phyloP scores from a whole-genome alignment of 208 protist species.

The Leishmania major region DNA sequence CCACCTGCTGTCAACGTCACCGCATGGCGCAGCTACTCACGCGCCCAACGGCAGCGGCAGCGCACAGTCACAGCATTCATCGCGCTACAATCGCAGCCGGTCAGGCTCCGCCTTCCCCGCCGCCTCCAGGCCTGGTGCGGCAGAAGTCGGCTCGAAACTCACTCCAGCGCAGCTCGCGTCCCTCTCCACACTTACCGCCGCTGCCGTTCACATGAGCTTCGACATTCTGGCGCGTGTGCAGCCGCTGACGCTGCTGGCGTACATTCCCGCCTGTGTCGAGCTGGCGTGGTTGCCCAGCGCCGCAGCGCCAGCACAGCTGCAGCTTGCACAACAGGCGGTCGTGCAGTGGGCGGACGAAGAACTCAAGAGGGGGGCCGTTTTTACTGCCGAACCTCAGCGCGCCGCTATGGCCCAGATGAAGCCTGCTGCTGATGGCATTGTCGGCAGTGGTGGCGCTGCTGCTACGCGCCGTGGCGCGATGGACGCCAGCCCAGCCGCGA shows the following conservation, averaged over 20 bases:
- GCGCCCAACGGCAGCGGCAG: background rate
- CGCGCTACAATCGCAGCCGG: background rate
- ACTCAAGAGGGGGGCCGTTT: background rate
- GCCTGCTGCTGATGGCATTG: background rate
- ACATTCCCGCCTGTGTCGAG: constrained; percentile 7
- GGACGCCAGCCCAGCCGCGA: background rate
- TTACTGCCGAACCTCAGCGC: background rate
- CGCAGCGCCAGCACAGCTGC: constrained; percentile 11
- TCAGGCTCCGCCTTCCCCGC: constrained; percentile 4
- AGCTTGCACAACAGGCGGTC: constrained; percentile 20
- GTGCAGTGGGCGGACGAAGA: constrained; percentile 14
- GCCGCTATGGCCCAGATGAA: background rate
- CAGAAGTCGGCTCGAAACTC: background rate
- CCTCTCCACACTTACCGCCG: constrained; percentile 21
- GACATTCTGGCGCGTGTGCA: constrained; percentile 18
- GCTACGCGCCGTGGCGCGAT: background rate
- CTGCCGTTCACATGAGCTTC: constrained; percentile 17
- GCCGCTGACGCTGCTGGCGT: constrained; percentile 24
- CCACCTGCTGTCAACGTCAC: constrained; percentile 6
- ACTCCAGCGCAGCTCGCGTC: constrained; percentile 18
- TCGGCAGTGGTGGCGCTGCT: background rate
- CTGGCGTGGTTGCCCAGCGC: constrained; percentile 30
- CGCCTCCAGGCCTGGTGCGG: background rate
- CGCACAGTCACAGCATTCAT: background rate
- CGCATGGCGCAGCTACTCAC: background rate